Base-by-base conservation (phyloP, 306 rosid genomes). In the Acmispon strigosus region DNA sequence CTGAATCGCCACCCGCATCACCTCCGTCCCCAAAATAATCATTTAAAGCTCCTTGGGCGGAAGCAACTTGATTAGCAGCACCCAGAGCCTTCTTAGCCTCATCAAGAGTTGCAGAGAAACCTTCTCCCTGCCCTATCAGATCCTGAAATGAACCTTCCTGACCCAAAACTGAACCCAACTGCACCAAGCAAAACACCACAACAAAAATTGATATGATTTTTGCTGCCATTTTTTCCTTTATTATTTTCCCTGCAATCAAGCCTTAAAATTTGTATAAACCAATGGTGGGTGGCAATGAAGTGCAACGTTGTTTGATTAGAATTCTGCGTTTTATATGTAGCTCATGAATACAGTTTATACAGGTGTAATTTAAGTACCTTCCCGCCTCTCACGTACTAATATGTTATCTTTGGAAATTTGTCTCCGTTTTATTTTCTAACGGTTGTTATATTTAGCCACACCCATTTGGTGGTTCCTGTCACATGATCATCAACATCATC, bases 221-320 rank as follows among this genome's bases (percentile, higher is more conserved):
- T 32, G 37, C 7, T 0, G 73, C 80, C 89, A 85, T 84, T 22
- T 76, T 62, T 19, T 8, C 3, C 37, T 51, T 43, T 10, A 2
- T 70, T 48, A 50, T 7, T 42, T 16, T 2, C 19, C 19, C 10
- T 2, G 58, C 42, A 62, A 43, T 37, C 4, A 27, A 27, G 44
- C 72, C 66, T 42, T 41, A 9, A 51, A 61, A 66, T 7, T 44
- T 50, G 2, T 37, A 42, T 37, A 7, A 62, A 62, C 73, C 70
- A 49, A 56, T 52, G 77, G 67, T 64, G 59, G 77, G 67, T 64
- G 34, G 58, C 75, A 78, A 51, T 9, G 15, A 52, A 19, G 34
- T 66, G 80, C 73, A 78, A 70, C 69, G 68, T 64, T 53, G 4
- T 49, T 41, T 51, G 2, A 43, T 51, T 18, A 7, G 13, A 12